Percentiles rank a stretch among this genome's conserved stretches.
Evolutionary conservation across 352 stramenopile genomes (phyloP).

Genomic region (Phytophthora niederhauseri): DNA sequence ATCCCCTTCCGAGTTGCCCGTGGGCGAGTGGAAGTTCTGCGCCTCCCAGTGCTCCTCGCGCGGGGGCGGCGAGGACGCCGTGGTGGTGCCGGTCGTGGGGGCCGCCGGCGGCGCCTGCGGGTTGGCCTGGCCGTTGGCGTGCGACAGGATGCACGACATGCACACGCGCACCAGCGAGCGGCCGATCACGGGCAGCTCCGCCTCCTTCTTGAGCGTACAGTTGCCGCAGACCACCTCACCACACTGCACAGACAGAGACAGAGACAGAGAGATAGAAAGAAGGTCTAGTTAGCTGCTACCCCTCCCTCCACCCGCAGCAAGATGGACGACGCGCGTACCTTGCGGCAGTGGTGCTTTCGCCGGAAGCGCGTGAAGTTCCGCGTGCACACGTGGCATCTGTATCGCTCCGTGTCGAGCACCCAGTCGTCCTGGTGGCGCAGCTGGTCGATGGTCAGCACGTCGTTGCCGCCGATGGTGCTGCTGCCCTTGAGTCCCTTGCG

Average conservation of each 20-base stretch:
- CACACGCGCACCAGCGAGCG: slow-evolving; percentile 86
- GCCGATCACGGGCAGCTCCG: slow-evolving; percentile 84
- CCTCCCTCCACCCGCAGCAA: not conserved
- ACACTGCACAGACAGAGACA: slow-evolving; percentile 46
- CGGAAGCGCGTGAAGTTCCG: slow-evolving; percentile 90
- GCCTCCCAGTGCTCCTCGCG: slow-evolving; percentile 66
- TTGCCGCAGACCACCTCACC: slow-evolving; percentile 89
- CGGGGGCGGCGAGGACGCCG: slow-evolving; percentile 49
- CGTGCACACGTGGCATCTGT: slow-evolving; percentile 90
- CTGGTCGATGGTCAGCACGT: slow-evolving; percentile 90
- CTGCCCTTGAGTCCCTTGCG: slow-evolving; percentile 74
- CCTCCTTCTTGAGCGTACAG: slow-evolving; percentile 89
- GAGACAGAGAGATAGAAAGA: slow-evolving; percentile 5
- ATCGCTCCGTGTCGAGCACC: slow-evolving; percentile 88
- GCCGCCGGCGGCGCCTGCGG: slow-evolving; percentile 59
- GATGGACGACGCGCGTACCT: slow-evolving; percentile 39
- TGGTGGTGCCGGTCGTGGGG: slow-evolving; percentile 40
- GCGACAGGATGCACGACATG: slow-evolving; percentile 91
- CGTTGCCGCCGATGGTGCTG: slow-evolving; percentile 74
- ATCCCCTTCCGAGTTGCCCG: slow-evolving; percentile 78
- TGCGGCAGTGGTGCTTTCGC: slow-evolving; percentile 90
- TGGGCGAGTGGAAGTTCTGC: slow-evolving; percentile 86
- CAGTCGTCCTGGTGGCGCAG: slow-evolving; percentile 89
- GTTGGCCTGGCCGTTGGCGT: slow-evolving; percentile 80
- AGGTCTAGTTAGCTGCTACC: not conserved